Evolutionary conservation across 208 protist species (phyloP), one percentile per base, ranked within the genome.

Genomic region (Trypanosoma cruzi): DNA sequence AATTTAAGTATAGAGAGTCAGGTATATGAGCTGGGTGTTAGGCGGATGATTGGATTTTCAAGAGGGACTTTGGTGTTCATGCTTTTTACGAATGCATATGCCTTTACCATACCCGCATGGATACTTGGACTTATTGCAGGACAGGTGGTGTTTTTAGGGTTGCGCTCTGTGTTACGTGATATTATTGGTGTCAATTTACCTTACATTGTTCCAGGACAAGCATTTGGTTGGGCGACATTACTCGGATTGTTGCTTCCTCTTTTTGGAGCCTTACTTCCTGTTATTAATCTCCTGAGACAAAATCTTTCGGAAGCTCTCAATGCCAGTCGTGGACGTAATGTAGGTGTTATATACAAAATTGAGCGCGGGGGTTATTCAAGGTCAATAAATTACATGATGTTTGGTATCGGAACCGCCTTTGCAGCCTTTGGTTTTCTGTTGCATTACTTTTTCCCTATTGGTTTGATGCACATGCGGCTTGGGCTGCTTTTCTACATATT

Each of bases 371-470:
- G 68, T 56, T 65, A 75, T 40, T 48, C 49, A 44, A 69, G 66
- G 52, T 36, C 60, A 24, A 64, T 90, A 22, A 82, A 64, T 40
- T 77, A 73, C 8, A 63, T 68, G 1, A 64, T 92, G 46, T 65
- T 95, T 20, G 52, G 57, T 24, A 68, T 97, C 46, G 94, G 90
- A 28, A 11, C 83, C 0, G 31, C 85, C 3, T 72, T 95, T 34
- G 66, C 81, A 10, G 40, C 82, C 24, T 86, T 94, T 58, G 93
- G 95, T 14, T 87, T 96, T 54, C 68, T 91, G 5, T 64, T 99
- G 13, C 98, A 98, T 80, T 98, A 97, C 68, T 44, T 98, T 10
- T 89, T 99, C 24, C 98, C 98, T 26, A 79, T 94, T 26, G 74
- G 81, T 0, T 55, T 99, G 0, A 40, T 99, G 11, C 69, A 71